Evolutionary conservation across 805 yeast species (phyloP).

Genomic region (baker's yeast (Saccharomyces cerevisiae)): DNA sequence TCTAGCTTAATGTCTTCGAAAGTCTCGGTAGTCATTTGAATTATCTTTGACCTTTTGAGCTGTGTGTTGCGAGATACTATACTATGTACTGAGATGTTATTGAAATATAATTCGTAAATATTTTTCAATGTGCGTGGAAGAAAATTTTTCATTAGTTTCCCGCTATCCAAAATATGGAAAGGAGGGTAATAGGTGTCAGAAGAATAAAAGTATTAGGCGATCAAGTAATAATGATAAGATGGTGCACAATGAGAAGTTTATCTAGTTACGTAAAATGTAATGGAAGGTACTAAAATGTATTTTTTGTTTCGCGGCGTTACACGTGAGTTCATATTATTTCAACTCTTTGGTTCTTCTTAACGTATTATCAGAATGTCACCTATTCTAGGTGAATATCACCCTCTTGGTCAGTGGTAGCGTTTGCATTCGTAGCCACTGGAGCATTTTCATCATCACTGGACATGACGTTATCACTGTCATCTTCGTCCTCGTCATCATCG

Average conservation of each 20-base stretch:
- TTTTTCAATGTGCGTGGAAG: not conserved
- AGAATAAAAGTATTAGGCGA: not conserved
- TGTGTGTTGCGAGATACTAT: not conserved
- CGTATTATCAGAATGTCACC: not conserved
- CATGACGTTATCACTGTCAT: conserved; percentile 16
- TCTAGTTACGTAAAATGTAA: not conserved
- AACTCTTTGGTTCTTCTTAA: conserved; percentile 1
- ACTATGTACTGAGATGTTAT: not conserved
- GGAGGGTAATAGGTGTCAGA: not conserved
- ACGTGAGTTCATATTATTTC: not conserved
- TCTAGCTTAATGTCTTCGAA: conserved; percentile 34
- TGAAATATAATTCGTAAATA: not conserved
- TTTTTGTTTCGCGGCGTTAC: not conserved
- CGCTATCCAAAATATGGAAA: not conserved
- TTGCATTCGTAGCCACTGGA: conserved; percentile 4
- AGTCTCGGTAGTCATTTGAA: conserved; percentile 15
- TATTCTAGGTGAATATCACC: conserved; percentile 11
- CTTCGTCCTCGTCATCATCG: conserved; percentile 18
- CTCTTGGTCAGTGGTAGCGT: conserved; percentile 7
- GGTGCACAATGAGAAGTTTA: not conserved
- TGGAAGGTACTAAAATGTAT: not conserved
- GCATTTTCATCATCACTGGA: conserved; percentile 19
- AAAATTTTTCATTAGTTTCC: not conserved
- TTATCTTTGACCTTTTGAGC: not conserved
- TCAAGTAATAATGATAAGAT: not conserved